Evolutionary conservation across 2,329 filamentous ascomycete genomes (phyloP).

Genomic region (Cladophialophora exuberans): DNA sequence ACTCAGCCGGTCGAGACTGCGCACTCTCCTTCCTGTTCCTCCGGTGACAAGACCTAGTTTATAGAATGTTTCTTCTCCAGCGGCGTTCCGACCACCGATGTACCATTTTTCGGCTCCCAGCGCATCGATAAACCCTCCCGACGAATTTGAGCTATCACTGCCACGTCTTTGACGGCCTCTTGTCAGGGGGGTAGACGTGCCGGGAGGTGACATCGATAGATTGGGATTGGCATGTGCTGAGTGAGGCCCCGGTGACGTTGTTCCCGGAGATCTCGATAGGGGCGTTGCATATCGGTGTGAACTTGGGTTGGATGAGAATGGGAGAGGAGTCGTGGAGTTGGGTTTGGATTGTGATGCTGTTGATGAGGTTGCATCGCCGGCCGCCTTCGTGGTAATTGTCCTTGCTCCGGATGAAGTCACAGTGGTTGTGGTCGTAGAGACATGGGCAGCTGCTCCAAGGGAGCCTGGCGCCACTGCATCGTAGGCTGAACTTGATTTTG

Average conservation of each 20-base stretch:
- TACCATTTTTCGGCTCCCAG: conserved; percentile 56
- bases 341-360: conserved; percentile 43
- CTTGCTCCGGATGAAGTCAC: conserved; percentile 48
- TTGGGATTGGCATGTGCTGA: conserved; percentile 39
- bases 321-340: conserved; percentile 27
- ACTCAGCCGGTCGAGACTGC: conserved; percentile 55
- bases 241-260: conserved; percentile 33
- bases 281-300: conserved; percentile 29
- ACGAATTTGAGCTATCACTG: conserved; percentile 52
- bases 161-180: conserved; percentile 47
- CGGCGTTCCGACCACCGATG: conserved; percentile 51
- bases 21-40: conserved; percentile 46
- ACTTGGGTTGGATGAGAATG: conserved; percentile 24
- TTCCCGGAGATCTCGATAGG: conserved; percentile 28
- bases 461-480: conserved; percentile 37
- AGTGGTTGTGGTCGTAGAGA: conserved; percentile 41
- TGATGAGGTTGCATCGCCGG: conserved; percentile 31
- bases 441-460: conserved; percentile 40
- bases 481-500: conserved; percentile 50
- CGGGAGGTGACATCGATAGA: conserved; percentile 42
- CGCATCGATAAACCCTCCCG: conserved; percentile 52
- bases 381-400: conserved; percentile 53
- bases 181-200: conserved; percentile 35
- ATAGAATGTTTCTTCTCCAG: conserved; percentile 54
- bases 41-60: conserved; percentile 52